Evolutionary conservation across 306 rosid species (phyloP).

Genomic region (Cucurbita ficifolia): DNA sequence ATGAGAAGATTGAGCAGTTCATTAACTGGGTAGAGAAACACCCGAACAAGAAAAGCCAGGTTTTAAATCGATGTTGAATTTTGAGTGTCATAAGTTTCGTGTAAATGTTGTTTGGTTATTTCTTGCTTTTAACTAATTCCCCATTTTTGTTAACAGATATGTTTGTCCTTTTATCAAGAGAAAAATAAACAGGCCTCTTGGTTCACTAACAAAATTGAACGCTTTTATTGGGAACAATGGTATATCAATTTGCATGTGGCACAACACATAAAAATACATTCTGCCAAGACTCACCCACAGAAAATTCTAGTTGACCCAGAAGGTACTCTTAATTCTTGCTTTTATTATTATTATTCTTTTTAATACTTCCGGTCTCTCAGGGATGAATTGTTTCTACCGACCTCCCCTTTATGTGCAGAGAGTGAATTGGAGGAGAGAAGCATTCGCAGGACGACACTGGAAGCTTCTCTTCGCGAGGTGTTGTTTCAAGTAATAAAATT

Average conservation of each 20-base stretch:
- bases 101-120: not conserved
- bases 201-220: constrained; percentile 77
- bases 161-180: constrained; percentile 80
- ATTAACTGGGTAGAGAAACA: constrained; percentile 95
- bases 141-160: constrained; percentile 43
- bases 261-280: constrained; percentile 45
- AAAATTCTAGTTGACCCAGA: constrained; percentile 63
- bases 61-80: constrained; percentile 1
- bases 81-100: not conserved
- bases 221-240: constrained; percentile 94
- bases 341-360: constrained; percentile 4
- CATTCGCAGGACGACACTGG: constrained; percentile 67
- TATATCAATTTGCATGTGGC: constrained; percentile 74
- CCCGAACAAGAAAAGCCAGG: constrained; percentile 97
- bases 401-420: constrained; percentile 29
- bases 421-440: constrained; percentile 53
- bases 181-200: constrained; percentile 73
- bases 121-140: not conserved
- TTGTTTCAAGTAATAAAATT: constrained; percentile 84
- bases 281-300: constrained; percentile 58
- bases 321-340: constrained; percentile 29
- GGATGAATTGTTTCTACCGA: not conserved
- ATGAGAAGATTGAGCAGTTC: constrained; percentile 87
- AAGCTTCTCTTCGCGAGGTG: constrained; percentile 75
- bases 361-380: constrained; percentile 1